Base-by-base conservation (phyloP, 306 rosid species). In the Medicago ruthenica region DNA sequence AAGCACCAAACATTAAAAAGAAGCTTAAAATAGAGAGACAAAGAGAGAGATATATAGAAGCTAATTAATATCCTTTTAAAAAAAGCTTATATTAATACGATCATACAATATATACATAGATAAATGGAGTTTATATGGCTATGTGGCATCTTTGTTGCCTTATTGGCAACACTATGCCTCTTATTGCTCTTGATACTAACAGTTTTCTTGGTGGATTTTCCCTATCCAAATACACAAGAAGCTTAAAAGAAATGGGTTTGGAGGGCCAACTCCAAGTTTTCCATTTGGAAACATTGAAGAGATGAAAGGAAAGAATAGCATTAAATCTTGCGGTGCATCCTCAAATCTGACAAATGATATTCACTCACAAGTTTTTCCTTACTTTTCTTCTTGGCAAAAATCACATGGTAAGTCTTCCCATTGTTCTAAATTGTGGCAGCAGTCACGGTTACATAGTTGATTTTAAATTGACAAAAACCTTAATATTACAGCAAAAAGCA, bases 231-330 rank as follows among this genome's bases (percentile, higher is more conserved):
- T 77, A 14, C 82, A 74, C 39, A 54, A 51, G 13, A 90, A 90
- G 62, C 84, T 92, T 21, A 89, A 76, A 83, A 73, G 72, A 76
- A 80, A 81, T 80, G 98, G 98, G 5, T 81, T 92, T 55, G 37
- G 77, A 65, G 98, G 98, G 2, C 96, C 96, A 69, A 69, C 79
- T 18, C 98, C 98, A 50, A 80, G 74, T 17, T 92, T 92, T 74
- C 98, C 98, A 1, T 76, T 92, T 1, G 96, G 98, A 71, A 92
- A 92, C 66, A 76, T 85, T n/a, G 50, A 36, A 36, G 92, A 90
- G 73, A 92, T 92, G 88, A 83, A 71, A 85, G 86, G 15, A 82
- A 90, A 81, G 58, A 79, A 5, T 8, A 76, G 1, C n/a, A 67
- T 2, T 37, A 34, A 39, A 55, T 71, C 84, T 53, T 45, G 67